Evolutionary conservation across 1,139 yeast species (phyloP), one percentile per base, ranked within the genome.

Genomic region (Scheffersomyces illinoinensis): DNA sequence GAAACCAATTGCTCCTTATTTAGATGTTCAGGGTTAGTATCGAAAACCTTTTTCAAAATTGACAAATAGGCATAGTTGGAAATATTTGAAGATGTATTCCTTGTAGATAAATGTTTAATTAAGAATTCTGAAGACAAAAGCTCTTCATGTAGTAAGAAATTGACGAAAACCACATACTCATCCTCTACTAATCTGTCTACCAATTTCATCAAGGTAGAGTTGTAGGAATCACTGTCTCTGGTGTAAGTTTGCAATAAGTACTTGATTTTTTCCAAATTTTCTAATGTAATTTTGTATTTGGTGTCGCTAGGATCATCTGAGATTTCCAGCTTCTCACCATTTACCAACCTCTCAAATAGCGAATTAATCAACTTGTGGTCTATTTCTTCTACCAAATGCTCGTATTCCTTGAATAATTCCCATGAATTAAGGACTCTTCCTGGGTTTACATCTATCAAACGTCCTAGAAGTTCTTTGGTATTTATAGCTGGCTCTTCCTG

Each of bases 361-460:
- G 61, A 60, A 0, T 62, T 57, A 3, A 70, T 61, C 46, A 75
- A 60, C 43, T 57, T 58, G 5, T 61, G 58, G 18, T 55, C 54
- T 20, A 59, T 61, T 10, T 62, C 54, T 10, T 53, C 57, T 8
- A 61, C 50, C 8, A 59, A 55, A 2, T 53, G 57, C 48, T 62
- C 64, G 55, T 77, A 77, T 53, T 71, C 71, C 39, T 68, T 62
- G 55, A 70, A 71, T 50, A 81, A 65, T 20, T 79, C 82, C 70
- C 74, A 69, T 46, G 79, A 68, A 33, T 68, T 62, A 58, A 70
- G 72, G 1, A 77, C 84, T 58, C 85, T 65, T 20, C 82, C 84
- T 0, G 84, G 83, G 59, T 81, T 81, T 43, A 69, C 63, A 14
- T 64, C 61, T 18, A 81, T 71, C 21, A 78, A 66, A 18, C 70